Conservation (phyloP, 176 grass and related monocot genomes). For the Aegilops umbellulata region DNA sequence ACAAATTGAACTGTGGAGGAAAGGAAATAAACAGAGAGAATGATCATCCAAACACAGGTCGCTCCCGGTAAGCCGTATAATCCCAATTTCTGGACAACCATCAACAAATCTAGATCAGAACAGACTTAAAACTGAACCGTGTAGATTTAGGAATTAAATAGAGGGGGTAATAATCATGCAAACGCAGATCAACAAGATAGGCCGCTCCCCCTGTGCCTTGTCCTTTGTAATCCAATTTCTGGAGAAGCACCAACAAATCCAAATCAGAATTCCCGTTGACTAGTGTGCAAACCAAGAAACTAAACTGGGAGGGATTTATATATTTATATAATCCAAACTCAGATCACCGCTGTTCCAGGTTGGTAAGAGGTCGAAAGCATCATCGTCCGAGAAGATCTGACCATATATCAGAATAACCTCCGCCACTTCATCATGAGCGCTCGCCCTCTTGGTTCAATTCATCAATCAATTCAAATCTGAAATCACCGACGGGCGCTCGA, state of each 20-base stretch:
- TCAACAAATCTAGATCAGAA: neutral
- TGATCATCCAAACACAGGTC: neutral
- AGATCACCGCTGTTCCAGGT: neutral
- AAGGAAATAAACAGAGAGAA: neutral
- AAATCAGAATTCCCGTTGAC: neutral
- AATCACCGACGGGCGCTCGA: neutral
- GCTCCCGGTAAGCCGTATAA: too few relatives aligned
- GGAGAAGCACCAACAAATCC: neutral
- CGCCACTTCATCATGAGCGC: neutral
- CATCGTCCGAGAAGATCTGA: neutral
- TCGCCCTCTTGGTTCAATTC: neutral
- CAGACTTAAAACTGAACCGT: neutral
- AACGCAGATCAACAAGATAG: neutral
- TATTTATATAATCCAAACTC: conserved; percentile 2
- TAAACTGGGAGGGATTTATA: neutral
- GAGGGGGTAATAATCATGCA: neutral
- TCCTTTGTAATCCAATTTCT: neutral
- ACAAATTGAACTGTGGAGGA: neutral
- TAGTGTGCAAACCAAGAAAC: neutral
- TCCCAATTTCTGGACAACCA: neutral
- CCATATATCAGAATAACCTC: conserved; percentile 11
- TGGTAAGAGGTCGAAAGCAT: neutral
- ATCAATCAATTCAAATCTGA: neutral
- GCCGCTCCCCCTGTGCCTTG: too few relatives aligned
- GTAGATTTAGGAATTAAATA: too few relatives aligned